Evolutionary conservation across 768 basidiomycete genomes (phyloP), one percentile per base, ranked within the genome.

Genomic region (Psilocybe cyanescens): DNA sequence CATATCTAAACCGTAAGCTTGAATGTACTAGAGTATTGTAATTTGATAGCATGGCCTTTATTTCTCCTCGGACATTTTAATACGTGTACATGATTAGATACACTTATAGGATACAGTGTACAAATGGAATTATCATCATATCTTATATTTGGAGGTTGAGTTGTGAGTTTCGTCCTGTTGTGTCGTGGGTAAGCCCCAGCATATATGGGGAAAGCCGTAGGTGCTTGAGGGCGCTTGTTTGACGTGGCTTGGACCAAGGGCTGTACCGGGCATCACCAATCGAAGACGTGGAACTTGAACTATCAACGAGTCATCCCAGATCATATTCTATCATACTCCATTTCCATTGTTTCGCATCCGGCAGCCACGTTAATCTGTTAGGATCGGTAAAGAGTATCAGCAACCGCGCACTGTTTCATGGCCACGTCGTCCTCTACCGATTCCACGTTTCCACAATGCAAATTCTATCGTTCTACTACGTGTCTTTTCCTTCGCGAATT

Each of bases 141-240:
- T 44, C 4, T 24, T 2, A 24, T 24, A 24, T 24, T 24, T 24
- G 24, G 24, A 24, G 24, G 24, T 24, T 35, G 33, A 11, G 11
- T 35, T 35, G 33, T 35, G 24, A 24, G 24, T 24, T 1, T 24
- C 24, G 24, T 24, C 24, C 24, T 24, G 24, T 24, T 24, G 24
- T 24, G 24, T 24, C 24, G 24, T 24, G 24, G 24, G 24, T 24
- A 24, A 24, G 37, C 37, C 37, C 14, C 14, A 14, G 37, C 37
- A 39, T 39, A 14, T 8, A 14, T 8, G 37, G 7, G 37, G 37
- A 39, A 39, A 14, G 31, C 35, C 14, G 35, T 45, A 8, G 45
- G 59, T 47, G 52, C 33, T 60, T 60, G 90, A 71, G 67, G 71
- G 95, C 92, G 12, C 94, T 93, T 8, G 94, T 92, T 46, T 91